A percentile compares a stretch with the other conserved stretches of the same genome.
These are phyloP conservation scores for Helotiales sp. DNA, from an alignment of 2,329 filamentous ascomycete genomes.

Conservation along the genomic window DNA sequence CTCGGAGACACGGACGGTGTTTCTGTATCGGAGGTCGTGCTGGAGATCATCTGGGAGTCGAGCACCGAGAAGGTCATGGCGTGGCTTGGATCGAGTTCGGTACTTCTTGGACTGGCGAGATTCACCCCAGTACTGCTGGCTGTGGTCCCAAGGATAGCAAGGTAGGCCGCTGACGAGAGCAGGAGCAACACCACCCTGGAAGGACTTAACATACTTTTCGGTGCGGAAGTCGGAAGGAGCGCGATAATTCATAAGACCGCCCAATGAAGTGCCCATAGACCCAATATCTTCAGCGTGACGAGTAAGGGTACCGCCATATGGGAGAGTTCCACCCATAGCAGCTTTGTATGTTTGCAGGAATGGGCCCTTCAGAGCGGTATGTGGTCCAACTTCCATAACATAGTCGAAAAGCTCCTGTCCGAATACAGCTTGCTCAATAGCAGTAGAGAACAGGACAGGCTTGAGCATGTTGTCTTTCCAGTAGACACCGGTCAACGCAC, in stretches of 20 bases:
- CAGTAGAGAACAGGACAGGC: constrained; percentile 44
- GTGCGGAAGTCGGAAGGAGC: constrained; percentile 5
- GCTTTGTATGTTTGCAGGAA: constrained; percentile 17
- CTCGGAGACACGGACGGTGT: constrained; percentile 15
- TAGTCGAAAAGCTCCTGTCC: constrained; percentile 12
- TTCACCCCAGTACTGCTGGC: constrained; percentile 19
- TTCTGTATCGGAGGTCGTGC: constrained; percentile 15
- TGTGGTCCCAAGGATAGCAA: constrained; percentile 23
- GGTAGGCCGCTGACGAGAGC: constrained; percentile 13
- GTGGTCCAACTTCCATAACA: constrained; percentile 27
- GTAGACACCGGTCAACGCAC: constrained; percentile 11
- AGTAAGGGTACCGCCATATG: constrained; percentile 18
- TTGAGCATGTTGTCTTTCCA: constrained; percentile 16
- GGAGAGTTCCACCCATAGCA: constrained; percentile 5
- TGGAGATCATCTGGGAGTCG: constrained; percentile 8
- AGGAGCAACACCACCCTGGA: neutral
- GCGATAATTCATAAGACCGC: constrained; percentile 5
- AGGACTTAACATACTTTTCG: constrained; percentile 4
- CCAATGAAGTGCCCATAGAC: constrained; percentile 8
- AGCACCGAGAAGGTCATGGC: constrained; percentile 21
- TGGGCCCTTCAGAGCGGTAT: constrained; percentile 25
- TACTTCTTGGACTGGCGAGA: constrained; percentile 15
- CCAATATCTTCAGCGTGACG: constrained; percentile 11
- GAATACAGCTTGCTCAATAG: constrained; percentile 32
- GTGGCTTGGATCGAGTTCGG: constrained; percentile 6